Evolutionary conservation across 2,329 filamentous ascomycete genomes (phyloP), one percentile per base, ranked within the genome.

Genomic region (Xylaria sp.): DNA sequence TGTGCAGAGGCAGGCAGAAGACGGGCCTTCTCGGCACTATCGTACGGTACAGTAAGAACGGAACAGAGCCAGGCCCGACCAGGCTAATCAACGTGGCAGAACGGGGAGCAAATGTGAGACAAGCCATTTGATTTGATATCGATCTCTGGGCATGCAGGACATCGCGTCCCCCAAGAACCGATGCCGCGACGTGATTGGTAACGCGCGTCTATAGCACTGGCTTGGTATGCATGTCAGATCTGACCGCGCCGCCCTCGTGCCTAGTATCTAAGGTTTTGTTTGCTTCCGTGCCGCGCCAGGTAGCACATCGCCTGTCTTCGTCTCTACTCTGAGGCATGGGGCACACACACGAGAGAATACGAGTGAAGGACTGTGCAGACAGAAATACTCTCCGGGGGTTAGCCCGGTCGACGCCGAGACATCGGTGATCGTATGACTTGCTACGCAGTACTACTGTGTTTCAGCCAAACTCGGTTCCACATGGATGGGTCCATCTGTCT

Each of bases 11-110:
- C 37, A 19, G 15, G 37, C 37, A 37, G 37, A 19, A 4, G 19
- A 21, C 29, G 17, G 6, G 4, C 9, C n/a, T 10, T 4, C 9
- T 25, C 21, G 41, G 41, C 29, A 33, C 6, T 23, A 58, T 58
- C 56, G 47, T 58, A 46, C 40, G 13, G 25, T 56, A 58, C 46
- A 57, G 58, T 46, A 44, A 57, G 27, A 46, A 31, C 31, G 47
- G 10, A 35, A 31, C n/a, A n/a, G n/a, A n/a, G n/a, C n/a, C n/a
- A n/a, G 35, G 38, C 31, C 53, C 7, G 19, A 10, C 27, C 15
- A 7, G 54, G 43, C 37, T 54, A 43, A 54, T 48, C 37, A 61
- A 56, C 52, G 57, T 60, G 61, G 58, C 40, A 54, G 31, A 29
- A 53, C 52, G 33, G 57, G 46, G 53, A 60, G 44, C 47, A 44